Evolutionary conservation across 305 asterid species (phyloP), one percentile per base, ranked within the genome.

Genomic region (Ajuga reptans): DNA sequence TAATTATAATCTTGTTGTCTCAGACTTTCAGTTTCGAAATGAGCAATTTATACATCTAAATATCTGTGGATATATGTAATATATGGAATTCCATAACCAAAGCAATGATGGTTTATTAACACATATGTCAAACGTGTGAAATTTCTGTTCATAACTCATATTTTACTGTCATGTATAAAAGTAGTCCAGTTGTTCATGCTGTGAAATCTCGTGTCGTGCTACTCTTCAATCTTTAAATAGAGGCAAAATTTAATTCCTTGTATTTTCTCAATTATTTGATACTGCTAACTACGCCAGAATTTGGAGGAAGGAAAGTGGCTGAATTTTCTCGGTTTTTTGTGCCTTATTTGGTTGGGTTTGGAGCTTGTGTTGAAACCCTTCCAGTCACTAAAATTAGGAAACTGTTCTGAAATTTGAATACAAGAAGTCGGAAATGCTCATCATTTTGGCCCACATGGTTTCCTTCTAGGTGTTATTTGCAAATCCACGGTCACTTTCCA

Each of bases 21-120:
- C 41, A 49, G 34, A 27, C 31, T 27, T 3, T 1, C 31, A 27
- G 31, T 47, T 59, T 31, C 39, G 24, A 39, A 43, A 76, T 52
- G 64, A 71, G 67, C 64, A 54, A 42, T 67, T 53, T 50, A 16
- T 6, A 9, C 47, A 66, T 66, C 34, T 36, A 69, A 45, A 8
- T 64, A 46, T 45, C 5, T 54, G 24, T 2, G 37, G 66, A 24
- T 18, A 17, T 31, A 5, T 62, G 24, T 61, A 46, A 37, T 53
- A 18, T 54, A 21, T 47, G 70, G 66, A 39, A 17, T 41, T 31
- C 42, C 15, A n/a, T 12, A 24, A 57, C 62, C 47, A 14, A 37
- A 66, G 56, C 15, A 61, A 58, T 74, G 15, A 14, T 27, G 31
- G 27, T 52, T 17, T 10, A 12, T n/a, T 12, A 27, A 17, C 41